phyloP scores from a whole-genome alignment of 129 eudicot species.

The Tagetes erecta region DNA sequence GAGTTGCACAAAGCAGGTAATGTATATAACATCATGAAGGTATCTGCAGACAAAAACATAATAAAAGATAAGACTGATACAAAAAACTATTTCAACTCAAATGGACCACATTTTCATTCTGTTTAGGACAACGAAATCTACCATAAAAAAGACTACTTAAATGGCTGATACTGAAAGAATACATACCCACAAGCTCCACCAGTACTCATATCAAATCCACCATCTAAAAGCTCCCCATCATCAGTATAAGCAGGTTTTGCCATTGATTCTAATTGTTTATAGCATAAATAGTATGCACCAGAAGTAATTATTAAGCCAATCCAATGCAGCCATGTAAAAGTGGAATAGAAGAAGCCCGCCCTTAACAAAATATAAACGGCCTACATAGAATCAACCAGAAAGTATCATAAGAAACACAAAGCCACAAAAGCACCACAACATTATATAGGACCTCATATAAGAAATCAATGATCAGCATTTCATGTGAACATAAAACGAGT shows the following conservation, averaged over 20 bases:
- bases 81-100: background rate
- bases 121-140: background rate
- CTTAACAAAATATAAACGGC: slow-evolving; percentile 61
- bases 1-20: slow-evolving; percentile 85
- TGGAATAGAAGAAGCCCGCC: slow-evolving; percentile 64
- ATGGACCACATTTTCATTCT: background rate
- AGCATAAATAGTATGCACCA: slow-evolving; percentile 61
- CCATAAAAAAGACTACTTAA: background rate
- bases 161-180: slow-evolving; percentile 1
- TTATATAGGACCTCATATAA: background rate
- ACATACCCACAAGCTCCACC: slow-evolving; percentile 96
- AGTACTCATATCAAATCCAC: slow-evolving; percentile 94
- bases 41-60: slow-evolving; percentile 59
- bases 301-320: slow-evolving; percentile 70
- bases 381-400: slow-evolving; percentile 29
- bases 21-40: slow-evolving; percentile 85
- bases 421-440: background rate
- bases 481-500: background rate
- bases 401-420: background rate
- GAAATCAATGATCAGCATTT: slow-evolving; percentile 1
- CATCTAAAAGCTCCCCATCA: slow-evolving; percentile 83
- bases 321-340: slow-evolving; percentile 77
- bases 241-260: slow-evolving; percentile 72
- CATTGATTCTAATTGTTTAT: slow-evolving; percentile 75
- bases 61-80: slow-evolving; percentile 7